Conservation (phyloP, 345 rosid genomes). For the Citrus unshiu region DNA sequence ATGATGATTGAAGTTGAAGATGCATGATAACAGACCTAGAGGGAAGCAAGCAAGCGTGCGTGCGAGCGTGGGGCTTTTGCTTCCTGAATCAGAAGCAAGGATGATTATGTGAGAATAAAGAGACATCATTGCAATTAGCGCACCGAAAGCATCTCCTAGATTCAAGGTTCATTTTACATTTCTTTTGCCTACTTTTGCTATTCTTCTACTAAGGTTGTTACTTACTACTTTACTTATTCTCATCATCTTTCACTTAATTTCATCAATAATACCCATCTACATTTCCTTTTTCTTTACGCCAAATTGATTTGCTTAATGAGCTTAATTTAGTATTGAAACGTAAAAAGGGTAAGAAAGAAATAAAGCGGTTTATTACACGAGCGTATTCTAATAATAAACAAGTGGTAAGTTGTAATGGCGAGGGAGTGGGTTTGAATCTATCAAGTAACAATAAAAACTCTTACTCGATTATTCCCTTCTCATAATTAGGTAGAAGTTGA, state of each 20-base stretch:
- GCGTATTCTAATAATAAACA: too few relatives aligned
- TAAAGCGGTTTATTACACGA: too few relatives aligned
- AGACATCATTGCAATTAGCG: neutral
- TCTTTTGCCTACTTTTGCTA: too few relatives aligned
- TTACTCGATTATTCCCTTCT: rapidly evolving
- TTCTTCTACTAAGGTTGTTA: too few relatives aligned
- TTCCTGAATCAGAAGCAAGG: neutral
- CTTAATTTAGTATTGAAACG: too few relatives aligned
- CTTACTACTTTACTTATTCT: too few relatives aligned
- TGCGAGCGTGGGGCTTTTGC: neutral
- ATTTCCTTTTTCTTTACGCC: neutral
- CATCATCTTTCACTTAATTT: neutral
- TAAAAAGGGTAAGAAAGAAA: too few relatives aligned
- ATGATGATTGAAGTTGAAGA: neutral
- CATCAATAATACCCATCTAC: neutral
- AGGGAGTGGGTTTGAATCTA: too few relatives aligned
- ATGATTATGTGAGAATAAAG: neutral
- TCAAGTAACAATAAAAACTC: too few relatives aligned
- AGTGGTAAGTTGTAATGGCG: too few relatives aligned
- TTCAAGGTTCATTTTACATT: neutral
- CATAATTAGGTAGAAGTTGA: too few relatives aligned
- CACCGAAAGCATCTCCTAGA: neutral
- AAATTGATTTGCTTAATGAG: neutral
- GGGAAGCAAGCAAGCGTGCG: neutral
- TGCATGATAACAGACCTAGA: too few relatives aligned